Base-by-base conservation (phyloP, 805 yeast genomes). In the Candida michaelii region DNA sequence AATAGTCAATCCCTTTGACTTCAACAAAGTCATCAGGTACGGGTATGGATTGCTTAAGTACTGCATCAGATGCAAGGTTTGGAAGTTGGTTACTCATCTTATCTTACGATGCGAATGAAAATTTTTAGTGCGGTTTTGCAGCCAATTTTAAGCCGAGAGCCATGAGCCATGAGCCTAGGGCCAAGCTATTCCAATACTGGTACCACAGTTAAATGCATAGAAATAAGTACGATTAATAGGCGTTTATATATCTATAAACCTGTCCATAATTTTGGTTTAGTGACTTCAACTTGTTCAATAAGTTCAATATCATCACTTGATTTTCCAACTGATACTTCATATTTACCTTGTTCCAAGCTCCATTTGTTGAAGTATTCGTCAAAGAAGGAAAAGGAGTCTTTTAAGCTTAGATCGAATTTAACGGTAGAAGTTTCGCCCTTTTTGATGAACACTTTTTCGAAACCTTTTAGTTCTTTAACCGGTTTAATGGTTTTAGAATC, bases 1-100 rank as follows among this genome's bases (percentile, higher is more conserved):
- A 82, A 67, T 91, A 93, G 65, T 93, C 97, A 39, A 93, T 81
- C 44, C 99, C 99, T 44, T 78, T 71, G 18, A 95, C 97, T 56
- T 82, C 76, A 19, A 79, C 82, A 45, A 87, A 86, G 51, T 80
- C 80, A 23, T 78, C 86, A 7, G 96, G 95, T 38, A 90, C 89
- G 2, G 95, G 90, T 10, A 74, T 89, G 2, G 97, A 89, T 42
- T 81, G 82, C 60, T 83, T 85, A 39, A 93, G 74, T 23, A 93
- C 98, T 8, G 98, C 98, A 50, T 89, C 97, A 2, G 91, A 75
- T 11, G 96, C 91, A 30, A 87, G 62, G 5, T 74, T 79, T 27
- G 97, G 97, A 13, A 42, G 27, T 31, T 39, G 17, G 25, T 31
- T 18, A 24, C 30, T 34, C 37, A 34, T 34, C 29, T 34, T 34